Evolutionary conservation across 345 rosid species (phyloP).

Genomic region (Citrus mangshanensis): DNA sequence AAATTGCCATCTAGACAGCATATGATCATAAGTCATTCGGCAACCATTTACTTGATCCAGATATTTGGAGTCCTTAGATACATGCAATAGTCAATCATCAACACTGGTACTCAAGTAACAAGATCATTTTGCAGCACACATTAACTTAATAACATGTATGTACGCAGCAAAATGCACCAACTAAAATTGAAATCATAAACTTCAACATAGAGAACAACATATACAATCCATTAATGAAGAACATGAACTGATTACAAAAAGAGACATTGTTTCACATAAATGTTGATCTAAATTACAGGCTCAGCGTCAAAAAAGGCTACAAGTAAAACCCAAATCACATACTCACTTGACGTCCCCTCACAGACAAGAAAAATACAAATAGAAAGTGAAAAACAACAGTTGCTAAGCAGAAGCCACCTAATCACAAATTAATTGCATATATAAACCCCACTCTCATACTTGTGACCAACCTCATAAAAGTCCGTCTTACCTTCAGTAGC

Average conservation of each 20-base stretch:
- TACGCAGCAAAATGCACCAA: neutral
- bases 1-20: too few species aligned
- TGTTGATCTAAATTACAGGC: slow-evolving; percentile 21
- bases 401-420: neutral
- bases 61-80: neutral
- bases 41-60: neutral
- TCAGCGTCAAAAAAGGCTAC: slow-evolving; percentile 34
- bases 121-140: neutral
- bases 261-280: slow-evolving; percentile 11
- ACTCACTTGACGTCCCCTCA: neutral
- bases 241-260: slow-evolving; percentile 6
- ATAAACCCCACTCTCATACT: slow-evolving; percentile 73
- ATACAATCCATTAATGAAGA: slow-evolving; percentile 4
- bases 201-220: neutral
- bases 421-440: slow-evolving; percentile 58
- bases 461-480: slow-evolving; percentile 77
- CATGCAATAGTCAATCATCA: neutral
- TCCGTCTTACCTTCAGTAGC: slow-evolving; percentile 82
- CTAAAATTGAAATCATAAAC: neutral
- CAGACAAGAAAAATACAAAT: slow-evolving; percentile 3
- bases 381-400: slow-evolving; percentile 8
- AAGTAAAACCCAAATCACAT: slow-evolving; percentile 13
- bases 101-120: neutral
- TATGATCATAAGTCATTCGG: neutral
- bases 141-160: neutral